Evolutionary conservation across 169 alveolate genomes (phyloP), one percentile per base, ranked within the genome.

Genomic region (Plasmodium inui): DNA sequence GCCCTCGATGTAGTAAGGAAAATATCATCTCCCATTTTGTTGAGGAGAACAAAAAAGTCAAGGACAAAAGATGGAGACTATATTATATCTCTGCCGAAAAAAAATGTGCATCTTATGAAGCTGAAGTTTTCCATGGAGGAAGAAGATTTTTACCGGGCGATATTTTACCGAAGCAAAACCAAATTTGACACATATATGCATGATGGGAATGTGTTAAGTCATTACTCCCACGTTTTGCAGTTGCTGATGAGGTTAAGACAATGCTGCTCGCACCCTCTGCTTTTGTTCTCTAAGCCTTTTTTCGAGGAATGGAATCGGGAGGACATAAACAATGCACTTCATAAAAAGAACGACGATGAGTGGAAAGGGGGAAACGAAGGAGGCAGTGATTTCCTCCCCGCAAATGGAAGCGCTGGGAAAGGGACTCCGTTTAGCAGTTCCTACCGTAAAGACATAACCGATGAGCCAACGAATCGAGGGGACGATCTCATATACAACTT

Each of bases 41-140:
- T 98, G 73, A 96, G 99, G 72, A 97, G 99, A 92, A 97, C 98
- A 28, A 98, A 97, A 91, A 91, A 96, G 30, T 96, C 97, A 3
- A 93, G 89, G 34, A 97, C 96, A 76, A 95, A 94, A 71, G 92
- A 97, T 72, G 98, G 98, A 3, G 92, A 82, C 32, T 92, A 94
- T 26, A 95, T 96, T 14, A 93, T 96, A n/a, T 91, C 95, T 14
- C 95, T 98, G 3, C 99, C 99, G 3, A 96, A 97, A 26, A 97
- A 97, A 82, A 94, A 97, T 73, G 94, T 97, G 53, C 97, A 96
- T 55, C 94, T 95, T 76, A 84, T 97, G 46, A 92, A 93, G 37
- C 92, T 97, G 19, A 93, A 95, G 9, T 89, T 98, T 88, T 93
- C 98, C 8, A 93, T 94, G 41, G 96, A 93, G 39, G 98, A 97